Evolutionary conservation across 176 grass and related monocot species (phyloP), one percentile per base, ranked within the genome.

Genomic region (Cymbopogon citratus): DNA sequence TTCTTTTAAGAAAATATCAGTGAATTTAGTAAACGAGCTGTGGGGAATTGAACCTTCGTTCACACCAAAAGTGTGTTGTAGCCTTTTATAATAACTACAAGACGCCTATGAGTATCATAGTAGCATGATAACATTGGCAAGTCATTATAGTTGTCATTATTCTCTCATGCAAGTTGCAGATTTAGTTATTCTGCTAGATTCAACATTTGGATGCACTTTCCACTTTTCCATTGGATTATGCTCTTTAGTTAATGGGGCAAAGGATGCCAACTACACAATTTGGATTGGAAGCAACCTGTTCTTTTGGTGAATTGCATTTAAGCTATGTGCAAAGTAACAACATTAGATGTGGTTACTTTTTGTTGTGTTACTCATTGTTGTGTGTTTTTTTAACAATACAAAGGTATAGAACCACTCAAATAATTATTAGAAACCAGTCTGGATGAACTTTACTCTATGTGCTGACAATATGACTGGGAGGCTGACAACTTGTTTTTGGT

Each of bases 401-500:
- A 36, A 11, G 41, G 9, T 46, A 23, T 25, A 60, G 35, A 25
- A 46, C 27, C 49, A 76, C 68, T 38, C 4, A 66, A 40, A 66
- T 39, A 62, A 33, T 59, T 69, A 48, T 69, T 75, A 14, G 28
- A 67, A 26, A 26, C 70, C 23, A 80, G 34, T 25, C 26, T 86
- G 48, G 48, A 49, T 28, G 25, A 49, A 73, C 25, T 73, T 73
- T 48, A 4, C 7, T 72, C 24, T 48, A 28, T 15, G 44, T 72
- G 41, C 41, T 72, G 41, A 46, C 69, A 46, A 48, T 73, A 29
- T 73, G 70, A 36, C 31, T 40, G 31, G 40, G 68, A 65, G 52
- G 15, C 40, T 91, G 65, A 68, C 61, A 86, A 85, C 40, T 85
- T 75, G 51, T 84, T 81, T 92, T 77, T 80, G 36, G 43, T 92